These are phyloP conservation scores for Lachnellula subtilissima DNA, from an alignment of 2,329 filamentous ascomycete species.

Conservation along the genomic window DNA sequence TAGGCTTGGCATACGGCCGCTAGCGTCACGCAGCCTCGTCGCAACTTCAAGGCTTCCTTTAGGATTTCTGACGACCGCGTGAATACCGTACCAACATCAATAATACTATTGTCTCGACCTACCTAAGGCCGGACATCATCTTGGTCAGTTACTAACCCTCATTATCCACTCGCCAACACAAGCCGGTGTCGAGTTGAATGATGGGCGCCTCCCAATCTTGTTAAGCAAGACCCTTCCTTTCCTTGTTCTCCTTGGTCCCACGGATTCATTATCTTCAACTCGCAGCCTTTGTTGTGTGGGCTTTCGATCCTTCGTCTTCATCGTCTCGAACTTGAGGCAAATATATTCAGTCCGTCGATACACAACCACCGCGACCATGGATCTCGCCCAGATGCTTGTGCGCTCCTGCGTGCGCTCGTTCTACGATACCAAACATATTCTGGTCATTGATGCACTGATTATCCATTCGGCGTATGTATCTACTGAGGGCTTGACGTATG, in stretches of 20 bases:
- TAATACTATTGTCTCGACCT: background rate
- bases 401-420: slow-evolving; percentile 83
- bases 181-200: slow-evolving; percentile 17
- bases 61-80: background rate
- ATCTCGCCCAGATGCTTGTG: slow-evolving; percentile 72
- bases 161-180: slow-evolving; percentile 11
- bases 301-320: background rate
- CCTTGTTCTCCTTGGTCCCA: slow-evolving; percentile 1
- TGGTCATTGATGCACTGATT: slow-evolving; percentile 75
- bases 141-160: background rate
- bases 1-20: background rate
- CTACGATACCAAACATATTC: slow-evolving; percentile 77
- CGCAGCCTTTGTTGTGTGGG: slow-evolving; percentile 1
- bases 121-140: background rate
- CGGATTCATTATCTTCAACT: slow-evolving; percentile 6
- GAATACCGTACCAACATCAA: background rate
- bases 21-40: slow-evolving; percentile 7
- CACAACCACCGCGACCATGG: slow-evolving; percentile 40
- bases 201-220: slow-evolving; percentile 14
- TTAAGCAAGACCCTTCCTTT: slow-evolving; percentile 1
- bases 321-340: background rate
- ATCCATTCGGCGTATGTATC: slow-evolving; percentile 61
- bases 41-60: background rate
- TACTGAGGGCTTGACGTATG: slow-evolving; percentile 1
- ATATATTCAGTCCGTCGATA: background rate